Conservation (phyloP, 129 eudicot species). For the Centrapalus pauciflorus region DNA sequence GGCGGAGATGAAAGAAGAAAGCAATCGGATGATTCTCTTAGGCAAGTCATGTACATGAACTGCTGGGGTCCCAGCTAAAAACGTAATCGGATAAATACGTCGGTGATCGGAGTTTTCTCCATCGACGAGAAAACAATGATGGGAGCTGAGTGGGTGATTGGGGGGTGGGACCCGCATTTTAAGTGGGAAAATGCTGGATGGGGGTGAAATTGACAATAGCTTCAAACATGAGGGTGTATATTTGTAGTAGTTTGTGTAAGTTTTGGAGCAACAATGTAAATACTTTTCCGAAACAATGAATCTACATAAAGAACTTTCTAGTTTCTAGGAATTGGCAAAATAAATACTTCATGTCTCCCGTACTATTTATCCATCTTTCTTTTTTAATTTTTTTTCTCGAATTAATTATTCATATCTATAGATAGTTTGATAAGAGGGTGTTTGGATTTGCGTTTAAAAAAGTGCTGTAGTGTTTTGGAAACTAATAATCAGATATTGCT, state of each 20-base stretch:
- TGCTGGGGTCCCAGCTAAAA: conserved; percentile 56
- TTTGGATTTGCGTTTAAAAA: no score
- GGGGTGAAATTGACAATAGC: background rate
- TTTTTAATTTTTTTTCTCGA: no score
- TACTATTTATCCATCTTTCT: no score
- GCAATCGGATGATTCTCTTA: conserved; percentile 46
- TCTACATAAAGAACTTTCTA: no score
- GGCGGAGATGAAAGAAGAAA: conserved; percentile 25
- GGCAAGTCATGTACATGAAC: conserved; percentile 53
- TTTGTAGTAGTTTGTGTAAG: background rate
- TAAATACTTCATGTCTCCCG: no score
- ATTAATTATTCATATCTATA: no score
- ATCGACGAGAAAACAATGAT: conserved; percentile 14
- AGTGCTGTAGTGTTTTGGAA: no score
- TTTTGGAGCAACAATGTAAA: conserved; percentile 19
- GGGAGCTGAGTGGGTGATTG: conserved; percentile 24
- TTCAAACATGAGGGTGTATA: conserved; percentile 20
- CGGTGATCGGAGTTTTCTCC: conserved; percentile 28
- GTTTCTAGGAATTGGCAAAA: no score
- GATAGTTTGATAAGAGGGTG: no score
- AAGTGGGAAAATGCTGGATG: background rate
- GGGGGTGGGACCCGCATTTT: background rate
- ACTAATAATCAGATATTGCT: no score
- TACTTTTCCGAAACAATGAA: conserved; percentile 5
- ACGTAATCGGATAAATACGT: background rate